Percentiles rank a stretch among this genome's conserved stretches.
phyloP scores from a whole-genome alignment of 495 filamentous ascomycete species.

The Lasiosphaeria miniovina region DNA sequence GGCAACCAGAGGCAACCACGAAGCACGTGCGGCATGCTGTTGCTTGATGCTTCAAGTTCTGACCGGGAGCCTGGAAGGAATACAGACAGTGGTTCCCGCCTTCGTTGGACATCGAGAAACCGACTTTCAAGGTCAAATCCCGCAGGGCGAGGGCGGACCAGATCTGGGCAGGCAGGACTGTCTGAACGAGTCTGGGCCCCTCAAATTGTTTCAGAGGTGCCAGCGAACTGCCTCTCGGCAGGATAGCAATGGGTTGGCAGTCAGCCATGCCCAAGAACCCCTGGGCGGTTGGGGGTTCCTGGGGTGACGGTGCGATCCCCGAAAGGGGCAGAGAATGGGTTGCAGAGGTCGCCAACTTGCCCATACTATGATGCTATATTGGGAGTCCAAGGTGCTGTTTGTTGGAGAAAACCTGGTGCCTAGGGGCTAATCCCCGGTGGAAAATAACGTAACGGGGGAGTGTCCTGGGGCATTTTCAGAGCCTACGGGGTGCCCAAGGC shows the following conservation, averaged over 20 bases:
- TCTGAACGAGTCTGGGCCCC: no score
- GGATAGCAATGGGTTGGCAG: no score
- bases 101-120: not conserved
- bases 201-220: no score
- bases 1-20: not conserved
- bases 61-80: not conserved
- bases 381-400: not conserved
- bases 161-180: no score
- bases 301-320: not conserved
- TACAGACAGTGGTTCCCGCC: not conserved
- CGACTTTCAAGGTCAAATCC: no score
- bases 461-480: not conserved
- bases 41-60: not conserved
- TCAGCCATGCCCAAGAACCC: not conserved
- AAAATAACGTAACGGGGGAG: not conserved
- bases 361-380: constrained; percentile 3
- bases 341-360: not conserved
- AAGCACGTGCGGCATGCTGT: not conserved
- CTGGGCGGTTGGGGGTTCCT: not conserved
- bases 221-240: no score
- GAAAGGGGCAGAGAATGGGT: not conserved
- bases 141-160: no score
- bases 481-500: not conserved
- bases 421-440: not conserved
- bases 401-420: not conserved